These are phyloP conservation scores for Magnolia kwangsiensis DNA, from an alignment of 164 flowering plant species.

Conservation along the genomic window DNA sequence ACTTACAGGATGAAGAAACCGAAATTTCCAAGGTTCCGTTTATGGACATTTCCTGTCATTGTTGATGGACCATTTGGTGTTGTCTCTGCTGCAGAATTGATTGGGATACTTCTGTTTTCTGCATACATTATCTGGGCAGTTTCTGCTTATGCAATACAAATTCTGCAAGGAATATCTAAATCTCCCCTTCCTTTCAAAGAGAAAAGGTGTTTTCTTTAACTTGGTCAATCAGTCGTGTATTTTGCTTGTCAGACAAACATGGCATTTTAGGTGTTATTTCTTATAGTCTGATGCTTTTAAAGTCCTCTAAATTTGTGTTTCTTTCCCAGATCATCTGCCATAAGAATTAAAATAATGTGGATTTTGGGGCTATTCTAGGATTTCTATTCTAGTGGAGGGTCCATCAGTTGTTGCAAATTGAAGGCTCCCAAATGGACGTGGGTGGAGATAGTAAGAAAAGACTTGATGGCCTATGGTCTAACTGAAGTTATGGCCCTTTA, in stretches of 20 bases:
- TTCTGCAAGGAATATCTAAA: slow-evolving; percentile 17
- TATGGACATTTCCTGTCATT: slow-evolving; percentile 88
- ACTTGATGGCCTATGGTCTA: too few species aligned
- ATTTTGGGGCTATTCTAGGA: background rate
- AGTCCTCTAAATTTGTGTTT: background rate
- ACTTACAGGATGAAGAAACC: slow-evolving; percentile 37
- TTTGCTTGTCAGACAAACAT: background rate
- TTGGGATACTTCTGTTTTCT: slow-evolving; percentile 57
- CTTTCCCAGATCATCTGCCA: background rate
- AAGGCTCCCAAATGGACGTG: too few species aligned
- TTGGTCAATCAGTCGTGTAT: background rate
- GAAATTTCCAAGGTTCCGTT: slow-evolving; percentile 48
- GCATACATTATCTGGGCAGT: slow-evolving; percentile 60
- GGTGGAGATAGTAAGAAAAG: too few species aligned
- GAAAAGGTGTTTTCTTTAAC: slow-evolving; percentile 27
- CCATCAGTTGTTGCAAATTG: too few species aligned
- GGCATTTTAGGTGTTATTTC: background rate
- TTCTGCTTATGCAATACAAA: slow-evolving; percentile 32
- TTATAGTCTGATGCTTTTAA: background rate
- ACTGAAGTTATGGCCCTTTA: too few species aligned
- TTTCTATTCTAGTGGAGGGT: too few species aligned
- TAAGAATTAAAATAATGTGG: background rate
- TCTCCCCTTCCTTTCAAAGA: slow-evolving; percentile 10
- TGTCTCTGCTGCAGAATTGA: slow-evolving; percentile 78
- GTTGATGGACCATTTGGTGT: slow-evolving; percentile 92